Conservation (phyloP, 371 early-diverging fungal species). For the Mortierella sp. region DNA sequence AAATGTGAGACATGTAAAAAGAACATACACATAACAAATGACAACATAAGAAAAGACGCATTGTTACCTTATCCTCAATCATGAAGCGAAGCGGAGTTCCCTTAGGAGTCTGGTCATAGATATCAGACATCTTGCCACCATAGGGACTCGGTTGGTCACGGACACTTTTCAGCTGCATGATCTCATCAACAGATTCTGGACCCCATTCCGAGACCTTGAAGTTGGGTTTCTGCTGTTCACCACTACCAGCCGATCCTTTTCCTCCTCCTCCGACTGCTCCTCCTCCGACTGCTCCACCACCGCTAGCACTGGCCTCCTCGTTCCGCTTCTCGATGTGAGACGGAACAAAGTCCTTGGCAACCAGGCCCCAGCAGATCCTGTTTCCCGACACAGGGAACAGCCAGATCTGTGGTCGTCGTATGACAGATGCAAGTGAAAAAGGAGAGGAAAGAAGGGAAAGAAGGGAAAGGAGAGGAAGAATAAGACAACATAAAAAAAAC, state of each 20-base stretch:
- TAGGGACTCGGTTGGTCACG: constrained; percentile 24
- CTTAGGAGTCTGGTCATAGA: constrained; percentile 37
- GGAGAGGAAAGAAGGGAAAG: neutral
- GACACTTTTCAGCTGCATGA: constrained; percentile 25
- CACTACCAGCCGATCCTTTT: too few species aligned
- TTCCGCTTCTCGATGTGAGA: neutral
- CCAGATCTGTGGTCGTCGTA: constrained; percentile 21
- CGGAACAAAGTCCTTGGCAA: constrained; percentile 15
- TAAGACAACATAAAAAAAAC: too few species aligned
- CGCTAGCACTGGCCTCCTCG: neutral
- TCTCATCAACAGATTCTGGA: constrained; percentile 28
- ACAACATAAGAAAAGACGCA: neutral
- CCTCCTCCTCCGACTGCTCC: neutral
- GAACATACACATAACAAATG: neutral
- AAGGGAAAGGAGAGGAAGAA: neutral
- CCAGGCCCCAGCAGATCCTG: constrained; percentile 27
- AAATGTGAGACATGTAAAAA: neutral
- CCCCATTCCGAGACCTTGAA: constrained; percentile 46
- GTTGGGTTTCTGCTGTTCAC: constrained; percentile 1
- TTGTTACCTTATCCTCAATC: constrained; percentile 49
- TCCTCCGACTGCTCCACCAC: neutral
- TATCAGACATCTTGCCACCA: constrained; percentile 33
- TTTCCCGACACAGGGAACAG: constrained; percentile 23
- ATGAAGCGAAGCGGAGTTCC: constrained; percentile 29
- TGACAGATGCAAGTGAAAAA: neutral